phyloP scores from a whole-genome alignment of 2,329 filamentous ascomycete genomes.

The Sodiomyces alkalinus region DNA sequence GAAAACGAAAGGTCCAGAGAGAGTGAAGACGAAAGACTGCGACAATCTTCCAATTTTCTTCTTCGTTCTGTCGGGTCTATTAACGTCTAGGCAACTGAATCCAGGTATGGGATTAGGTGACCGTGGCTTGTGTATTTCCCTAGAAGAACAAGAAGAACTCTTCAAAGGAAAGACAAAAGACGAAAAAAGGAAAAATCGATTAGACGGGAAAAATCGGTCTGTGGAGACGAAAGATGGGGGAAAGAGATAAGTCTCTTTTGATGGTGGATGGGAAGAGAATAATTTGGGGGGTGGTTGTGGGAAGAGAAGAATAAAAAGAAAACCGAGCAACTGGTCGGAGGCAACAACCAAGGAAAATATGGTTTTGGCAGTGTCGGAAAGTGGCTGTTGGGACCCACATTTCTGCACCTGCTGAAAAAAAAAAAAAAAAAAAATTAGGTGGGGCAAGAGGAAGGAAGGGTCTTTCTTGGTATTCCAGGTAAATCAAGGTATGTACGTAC shows the following conservation, averaged over 20 bases:
- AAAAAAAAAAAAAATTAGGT: slow-evolving; percentile 4
- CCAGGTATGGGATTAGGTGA: slow-evolving; percentile 8
- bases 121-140: slow-evolving; percentile 14
- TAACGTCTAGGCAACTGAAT: no score
- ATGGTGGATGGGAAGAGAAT: slow-evolving; percentile 11
- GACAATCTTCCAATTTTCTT: slow-evolving; percentile 19
- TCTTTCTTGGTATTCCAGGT: no score
- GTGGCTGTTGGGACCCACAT: slow-evolving; percentile 16
- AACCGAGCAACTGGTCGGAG: slow-evolving; percentile 10
- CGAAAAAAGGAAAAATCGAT: no score
- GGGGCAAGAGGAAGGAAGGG: no score
- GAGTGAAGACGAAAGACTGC: slow-evolving; percentile 9
- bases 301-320: slow-evolving; percentile 15
- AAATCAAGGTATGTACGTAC: no score
- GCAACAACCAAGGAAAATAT: slow-evolving; percentile 19
- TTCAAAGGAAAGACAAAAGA: slow-evolving; percentile 32
- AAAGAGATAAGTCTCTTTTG: slow-evolving; percentile 13
- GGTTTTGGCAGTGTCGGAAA: slow-evolving; percentile 14
- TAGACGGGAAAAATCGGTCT: no score
- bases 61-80: no score
- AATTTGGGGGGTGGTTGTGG: slow-evolving; percentile 8
- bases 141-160: slow-evolving; percentile 27
- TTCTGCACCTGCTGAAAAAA: slow-evolving; percentile 7
- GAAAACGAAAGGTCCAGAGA: background rate
- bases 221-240: slow-evolving; percentile 12